phyloP scores from a whole-genome alignment of 2,329 filamentous ascomycete genomes.

The Chlorencoelia australis region DNA sequence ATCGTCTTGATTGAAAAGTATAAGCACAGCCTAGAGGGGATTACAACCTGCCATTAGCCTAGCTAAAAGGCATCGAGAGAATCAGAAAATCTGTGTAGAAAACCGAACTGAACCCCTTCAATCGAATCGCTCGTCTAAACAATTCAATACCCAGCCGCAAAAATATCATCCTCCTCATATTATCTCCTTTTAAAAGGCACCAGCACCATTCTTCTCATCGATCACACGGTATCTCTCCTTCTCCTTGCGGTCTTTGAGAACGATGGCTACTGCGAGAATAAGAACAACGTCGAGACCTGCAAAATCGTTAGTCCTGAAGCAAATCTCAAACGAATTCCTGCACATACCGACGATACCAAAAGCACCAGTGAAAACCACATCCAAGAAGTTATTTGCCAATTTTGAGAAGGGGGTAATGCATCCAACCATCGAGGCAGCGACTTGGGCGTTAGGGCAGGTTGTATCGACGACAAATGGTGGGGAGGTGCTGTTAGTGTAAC shows the following conservation, averaged over 20 bases:
- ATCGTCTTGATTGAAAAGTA: too few species aligned
- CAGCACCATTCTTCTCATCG: constrained; percentile 62
- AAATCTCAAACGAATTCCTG: constrained; percentile 22
- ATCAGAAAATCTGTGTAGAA: too few species aligned
- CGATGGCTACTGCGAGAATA: constrained; percentile 60
- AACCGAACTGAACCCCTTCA: too few species aligned
- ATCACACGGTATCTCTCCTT: constrained; percentile 69
- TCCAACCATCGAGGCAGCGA: constrained; percentile 58
- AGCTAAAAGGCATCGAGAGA: too few species aligned
- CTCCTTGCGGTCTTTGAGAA: constrained; percentile 74
- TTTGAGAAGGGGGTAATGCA: constrained; percentile 58
- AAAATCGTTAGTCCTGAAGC: not conserved
- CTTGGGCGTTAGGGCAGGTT: constrained; percentile 58
- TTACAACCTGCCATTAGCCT: too few species aligned
- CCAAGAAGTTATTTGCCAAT: constrained; percentile 62
- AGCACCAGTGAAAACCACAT: constrained; percentile 66
- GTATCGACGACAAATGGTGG: constrained; percentile 62
- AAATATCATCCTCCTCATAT: too few species aligned
- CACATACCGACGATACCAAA: constrained; percentile 62
- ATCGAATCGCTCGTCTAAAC: too few species aligned
- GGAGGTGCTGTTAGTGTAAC: constrained; percentile 62
- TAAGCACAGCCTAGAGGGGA: too few species aligned
- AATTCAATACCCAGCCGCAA: too few species aligned
- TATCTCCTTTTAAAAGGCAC: constrained; percentile 37
- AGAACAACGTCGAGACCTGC: constrained; percentile 35